These are phyloP conservation scores for Magnolia officinalis DNA, from an alignment of 164 flowering plant species.

Conservation along the genomic window DNA sequence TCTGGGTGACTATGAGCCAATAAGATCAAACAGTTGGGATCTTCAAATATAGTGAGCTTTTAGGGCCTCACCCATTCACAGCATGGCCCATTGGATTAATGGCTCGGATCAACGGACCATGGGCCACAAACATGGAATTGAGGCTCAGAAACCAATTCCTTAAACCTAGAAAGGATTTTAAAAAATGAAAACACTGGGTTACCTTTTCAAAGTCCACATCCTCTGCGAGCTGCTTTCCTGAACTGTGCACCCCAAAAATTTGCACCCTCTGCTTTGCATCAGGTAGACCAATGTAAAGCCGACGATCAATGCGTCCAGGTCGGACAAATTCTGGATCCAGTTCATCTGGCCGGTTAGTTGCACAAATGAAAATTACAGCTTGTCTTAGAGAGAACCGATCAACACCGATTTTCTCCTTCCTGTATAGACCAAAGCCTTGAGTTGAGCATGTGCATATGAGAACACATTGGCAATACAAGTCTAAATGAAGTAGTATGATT, in stretches of 20 bases:
- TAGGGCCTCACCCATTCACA: too few relatives aligned
- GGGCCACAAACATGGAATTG: neutral
- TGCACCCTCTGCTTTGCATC: conserved; percentile 86
- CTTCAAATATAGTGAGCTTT: too few relatives aligned
- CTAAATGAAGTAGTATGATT: neutral
- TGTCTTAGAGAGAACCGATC: conserved; percentile 86
- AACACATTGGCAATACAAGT: neutral
- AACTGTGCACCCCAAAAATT: conserved; percentile 89
- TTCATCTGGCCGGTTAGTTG: conserved; percentile 96
- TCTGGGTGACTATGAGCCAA: too few relatives aligned
- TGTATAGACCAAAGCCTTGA: conserved; percentile 21
- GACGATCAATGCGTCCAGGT: conserved; percentile 94
- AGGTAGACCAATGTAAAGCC: conserved; percentile 82
- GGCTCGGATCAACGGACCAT: too few relatives aligned
- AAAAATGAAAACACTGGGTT: neutral
- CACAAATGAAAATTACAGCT: conserved; percentile 96
- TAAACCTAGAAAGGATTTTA: neutral
- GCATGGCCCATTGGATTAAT: too few relatives aligned
- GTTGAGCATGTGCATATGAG: neutral
- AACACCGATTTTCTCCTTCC: conserved; percentile 83
- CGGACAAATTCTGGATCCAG: conserved; percentile 83
- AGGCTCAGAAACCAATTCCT: neutral
- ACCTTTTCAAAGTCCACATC: conserved; percentile 85
- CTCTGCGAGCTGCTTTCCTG: conserved; percentile 73
- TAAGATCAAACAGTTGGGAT: too few relatives aligned